Base-by-base conservation (phyloP, 768 basidiomycete species). In the Hemileccinum impolitum region DNA sequence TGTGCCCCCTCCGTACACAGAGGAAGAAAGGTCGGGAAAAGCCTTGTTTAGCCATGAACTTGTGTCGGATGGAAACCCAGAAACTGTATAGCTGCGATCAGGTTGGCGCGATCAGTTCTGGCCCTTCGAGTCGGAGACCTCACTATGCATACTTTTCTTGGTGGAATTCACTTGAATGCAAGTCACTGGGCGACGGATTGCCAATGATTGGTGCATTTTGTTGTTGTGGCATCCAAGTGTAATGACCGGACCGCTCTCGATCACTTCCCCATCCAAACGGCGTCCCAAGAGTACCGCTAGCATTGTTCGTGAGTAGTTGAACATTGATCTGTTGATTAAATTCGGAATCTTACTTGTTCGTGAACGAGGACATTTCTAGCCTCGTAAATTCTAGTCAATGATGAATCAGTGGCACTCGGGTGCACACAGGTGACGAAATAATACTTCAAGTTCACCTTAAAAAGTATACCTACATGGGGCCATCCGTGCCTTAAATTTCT, bases 141-240 rank as follows among this genome's bases (percentile, higher is more conserved):
- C 25, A 26, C 14, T 23, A 26, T 15, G 18, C 56, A 23, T 41
- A 64, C 61, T 51, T 55, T 42, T 52, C 52, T 34, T 17, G 50
- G 17, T 3, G 18, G 12, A 25, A n/a, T 10, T 26, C 39, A 10
- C 15, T 5, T 10, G 26, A 6, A 15, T 45, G 7, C 21, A 26
- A 13, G 17, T 37, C 41, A 15, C n/a, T 36, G 21, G 4, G n/a
- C 19, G 46, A 47, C 2, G 40, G 21, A 43, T 38, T 31, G 32
- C 5, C 37, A 5, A 31, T 8, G 23, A 26, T 8, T 9, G 28
- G 18, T 2, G 19, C 12, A 41, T 45, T 21, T 40, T 47, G 52
- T 42, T 51, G 58, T 15, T 21, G 50, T 25, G 32, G 34, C 11
- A 43, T 23, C 30, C 18, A 25, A 9, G 23, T 0, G 37, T 43